phyloP scores from a whole-genome alignment of 1,284 basidiomycete genomes.

The Acaromyces ingoldii region DNA sequence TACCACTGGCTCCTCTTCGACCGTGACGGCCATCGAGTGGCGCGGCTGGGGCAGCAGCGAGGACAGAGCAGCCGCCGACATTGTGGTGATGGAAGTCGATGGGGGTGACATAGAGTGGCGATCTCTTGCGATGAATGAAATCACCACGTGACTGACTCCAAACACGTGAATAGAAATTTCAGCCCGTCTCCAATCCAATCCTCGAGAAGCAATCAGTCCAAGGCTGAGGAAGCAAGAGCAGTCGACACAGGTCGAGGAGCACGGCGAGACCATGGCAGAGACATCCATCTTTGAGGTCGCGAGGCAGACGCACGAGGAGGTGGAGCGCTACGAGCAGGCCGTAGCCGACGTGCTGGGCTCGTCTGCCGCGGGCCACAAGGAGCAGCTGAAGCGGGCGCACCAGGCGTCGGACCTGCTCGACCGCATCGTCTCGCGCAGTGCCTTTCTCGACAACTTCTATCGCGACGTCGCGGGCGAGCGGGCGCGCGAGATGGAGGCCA shows the following conservation, averaged over 20 bases:
- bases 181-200: too few relatives aligned
- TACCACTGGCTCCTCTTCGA: conserved; percentile 11
- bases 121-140: too few relatives aligned
- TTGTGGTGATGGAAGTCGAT: too few relatives aligned
- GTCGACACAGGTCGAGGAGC: too few relatives aligned
- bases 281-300: conserved; percentile 87
- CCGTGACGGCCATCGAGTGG: conserved; percentile 5
- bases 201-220: too few relatives aligned
- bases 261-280: conserved; percentile 47
- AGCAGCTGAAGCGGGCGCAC: conserved; percentile 72
- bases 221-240: too few relatives aligned
- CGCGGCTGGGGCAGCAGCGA: conserved; percentile 28
- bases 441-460: conserved; percentile 44
- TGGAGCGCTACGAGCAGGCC: conserved; percentile 73
- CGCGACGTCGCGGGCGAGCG: conserved; percentile 54
- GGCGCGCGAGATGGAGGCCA: conserved; percentile 54
- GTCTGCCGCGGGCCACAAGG: conserved; percentile 46
- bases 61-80: conserved; percentile 27
- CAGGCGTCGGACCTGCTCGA: conserved; percentile 79
- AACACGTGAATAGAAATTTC: too few relatives aligned
- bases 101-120: too few relatives aligned
- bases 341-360: conserved; percentile 55
- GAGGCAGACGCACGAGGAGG: conserved; percentile 88
- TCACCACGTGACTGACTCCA: too few relatives aligned
- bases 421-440: conserved; percentile 66